phyloP scores from a whole-genome alignment of 768 basidiomycete species.

The Psilocybe cubensis region DNA sequence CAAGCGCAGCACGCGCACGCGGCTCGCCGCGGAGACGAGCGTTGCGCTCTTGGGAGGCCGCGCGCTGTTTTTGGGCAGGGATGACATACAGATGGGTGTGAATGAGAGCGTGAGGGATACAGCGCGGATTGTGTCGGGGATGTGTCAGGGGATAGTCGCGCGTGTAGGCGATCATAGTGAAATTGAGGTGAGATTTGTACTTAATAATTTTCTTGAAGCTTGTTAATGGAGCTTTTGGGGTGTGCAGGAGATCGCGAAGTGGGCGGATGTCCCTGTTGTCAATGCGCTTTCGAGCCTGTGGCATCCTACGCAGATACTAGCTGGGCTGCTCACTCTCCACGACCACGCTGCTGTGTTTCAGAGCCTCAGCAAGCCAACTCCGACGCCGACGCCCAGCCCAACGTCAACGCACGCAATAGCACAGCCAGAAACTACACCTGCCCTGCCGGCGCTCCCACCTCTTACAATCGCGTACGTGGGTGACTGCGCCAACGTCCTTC shows the following conservation, averaged over 20 bases:
- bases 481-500: slow-evolving; percentile 92
- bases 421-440: slow-evolving; percentile 21
- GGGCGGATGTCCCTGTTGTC: slow-evolving; percentile 92
- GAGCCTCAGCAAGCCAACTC: slow-evolving; percentile 11
- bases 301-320: slow-evolving; percentile 96
- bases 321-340: slow-evolving; percentile 88
- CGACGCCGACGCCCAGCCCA: too few relatives aligned
- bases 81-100: slow-evolving; percentile 95
- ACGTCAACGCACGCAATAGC: too few relatives aligned
- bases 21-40: slow-evolving; percentile 87
- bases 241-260: slow-evolving; percentile 79
- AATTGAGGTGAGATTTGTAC: slow-evolving; percentile 69
- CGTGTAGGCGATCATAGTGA: slow-evolving; percentile 92
- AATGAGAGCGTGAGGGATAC: slow-evolving; percentile 89
- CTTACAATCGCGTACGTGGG: slow-evolving; percentile 94
- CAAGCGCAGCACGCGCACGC: slow-evolving; percentile 92
- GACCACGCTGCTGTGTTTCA: slow-evolving; percentile 71
- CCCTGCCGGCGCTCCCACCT: slow-evolving; percentile 62
- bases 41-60: slow-evolving; percentile 80
- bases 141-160: slow-evolving; percentile 97
- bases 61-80: slow-evolving; percentile 85
- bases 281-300: slow-evolving; percentile 97
- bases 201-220: background rate
- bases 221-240: background rate
- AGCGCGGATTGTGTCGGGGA: slow-evolving; percentile 86